These are phyloP conservation scores for Heliosperma pusillum DNA, from an alignment of 148 eudicot genomes.

Conservation along the genomic window DNA sequence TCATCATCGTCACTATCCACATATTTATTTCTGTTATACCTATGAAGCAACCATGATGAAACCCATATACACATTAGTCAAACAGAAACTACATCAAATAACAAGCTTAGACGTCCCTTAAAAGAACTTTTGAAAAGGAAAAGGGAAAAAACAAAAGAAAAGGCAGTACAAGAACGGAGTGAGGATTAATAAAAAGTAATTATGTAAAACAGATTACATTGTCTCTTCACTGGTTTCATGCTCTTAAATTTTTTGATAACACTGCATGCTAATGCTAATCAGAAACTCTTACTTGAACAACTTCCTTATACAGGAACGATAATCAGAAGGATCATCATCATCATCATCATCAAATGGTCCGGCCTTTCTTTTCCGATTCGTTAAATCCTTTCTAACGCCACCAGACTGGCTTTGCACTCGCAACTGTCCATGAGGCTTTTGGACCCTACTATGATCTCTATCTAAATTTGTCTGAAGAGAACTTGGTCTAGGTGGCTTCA, in stretches of 20 bases:
- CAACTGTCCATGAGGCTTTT: slow-evolving; percentile 42
- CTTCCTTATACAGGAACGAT: slow-evolving; percentile 41
- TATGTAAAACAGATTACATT: not conserved
- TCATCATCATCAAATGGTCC: slow-evolving; percentile 22
- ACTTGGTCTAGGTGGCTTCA: slow-evolving; percentile 39
- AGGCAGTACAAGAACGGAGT: not conserved
- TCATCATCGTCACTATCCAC: slow-evolving; percentile 40
- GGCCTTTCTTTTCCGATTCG: slow-evolving; percentile 21
- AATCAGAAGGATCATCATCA: slow-evolving; percentile 32
- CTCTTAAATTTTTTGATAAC: too few species aligned
- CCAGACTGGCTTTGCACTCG: slow-evolving; percentile 10
- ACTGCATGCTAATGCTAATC: too few species aligned
- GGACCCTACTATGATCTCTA: slow-evolving; percentile 50
- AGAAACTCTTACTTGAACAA: slow-evolving; percentile 52
- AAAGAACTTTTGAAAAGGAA: not conserved
- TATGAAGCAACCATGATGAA: slow-evolving; percentile 16
- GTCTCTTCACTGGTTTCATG: too few species aligned
- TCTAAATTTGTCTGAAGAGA: slow-evolving; percentile 32
- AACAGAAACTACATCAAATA: not conserved
- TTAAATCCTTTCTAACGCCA: slow-evolving; percentile 8
- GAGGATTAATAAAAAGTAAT: not conserved
- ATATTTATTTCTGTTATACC: slow-evolving; percentile 12
- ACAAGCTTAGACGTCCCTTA: not conserved
- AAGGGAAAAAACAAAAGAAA: too few species aligned
- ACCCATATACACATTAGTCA: slow-evolving; percentile 3